phyloP scores from a whole-genome alignment of 2,329 filamentous ascomycete genomes.

The Fusarium sp. region DNA sequence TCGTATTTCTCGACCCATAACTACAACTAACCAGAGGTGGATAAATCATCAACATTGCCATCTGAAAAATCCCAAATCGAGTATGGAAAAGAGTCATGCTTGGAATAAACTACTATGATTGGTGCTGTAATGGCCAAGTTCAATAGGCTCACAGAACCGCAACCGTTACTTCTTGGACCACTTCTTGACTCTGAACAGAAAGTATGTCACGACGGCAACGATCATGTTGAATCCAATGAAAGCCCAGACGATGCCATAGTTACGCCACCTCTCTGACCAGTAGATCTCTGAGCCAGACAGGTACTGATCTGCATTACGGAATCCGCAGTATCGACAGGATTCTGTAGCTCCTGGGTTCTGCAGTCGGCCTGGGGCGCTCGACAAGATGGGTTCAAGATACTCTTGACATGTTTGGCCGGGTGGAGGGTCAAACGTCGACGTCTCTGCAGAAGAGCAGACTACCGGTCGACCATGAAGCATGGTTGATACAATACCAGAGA shows the following conservation, averaged over 20 bases:
- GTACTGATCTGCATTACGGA: conserved; percentile 69
- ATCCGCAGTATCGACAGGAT: conserved; percentile 73
- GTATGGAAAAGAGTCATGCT: too few relatives aligned
- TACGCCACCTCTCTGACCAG: conserved; percentile 69
- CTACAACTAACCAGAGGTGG: too few relatives aligned
- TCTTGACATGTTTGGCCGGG: conserved; percentile 67
- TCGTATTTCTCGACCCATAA: too few relatives aligned
- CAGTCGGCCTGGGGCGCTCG: conserved; percentile 63
- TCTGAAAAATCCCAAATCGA: too few relatives aligned
- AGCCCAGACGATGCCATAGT: conserved; percentile 75
- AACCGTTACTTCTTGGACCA: conserved; percentile 32
- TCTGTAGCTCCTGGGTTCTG: conserved; percentile 65
- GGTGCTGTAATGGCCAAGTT: too few relatives aligned
- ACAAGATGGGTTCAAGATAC: conserved; percentile 69
- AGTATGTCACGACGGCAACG: conserved; percentile 69
- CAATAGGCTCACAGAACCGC: too few relatives aligned
- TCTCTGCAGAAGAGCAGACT: conserved; percentile 63
- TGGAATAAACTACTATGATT: too few relatives aligned
- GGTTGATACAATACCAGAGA: conserved; percentile 72
- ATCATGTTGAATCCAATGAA: conserved; percentile 71
- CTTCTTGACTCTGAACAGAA: conserved; percentile 63
- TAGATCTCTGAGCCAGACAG: conserved; percentile 57
- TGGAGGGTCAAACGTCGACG: conserved; percentile 71
- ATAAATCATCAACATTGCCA: too few relatives aligned
- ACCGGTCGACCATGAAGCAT: conserved; percentile 66